Evolutionary conservation across 176 grass and related monocot species (phyloP).

Genomic region (Chrysopogon serrulatus): DNA sequence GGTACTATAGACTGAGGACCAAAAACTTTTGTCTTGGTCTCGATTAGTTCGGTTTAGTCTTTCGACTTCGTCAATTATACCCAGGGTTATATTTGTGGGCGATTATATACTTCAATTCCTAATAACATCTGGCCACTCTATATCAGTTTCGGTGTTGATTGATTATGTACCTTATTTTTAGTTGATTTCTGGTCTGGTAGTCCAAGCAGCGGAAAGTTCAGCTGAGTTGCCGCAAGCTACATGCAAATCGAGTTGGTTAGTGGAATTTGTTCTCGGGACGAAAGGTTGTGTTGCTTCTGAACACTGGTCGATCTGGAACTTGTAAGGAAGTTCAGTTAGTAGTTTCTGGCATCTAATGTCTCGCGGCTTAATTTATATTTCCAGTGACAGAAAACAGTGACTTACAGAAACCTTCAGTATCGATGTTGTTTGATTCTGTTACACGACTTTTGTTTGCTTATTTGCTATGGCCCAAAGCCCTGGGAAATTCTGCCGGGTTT

Average conservation of each 20-base stretch:
- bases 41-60: no score
- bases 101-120: not conserved
- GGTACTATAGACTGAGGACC: no score
- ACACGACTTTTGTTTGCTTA: not conserved
- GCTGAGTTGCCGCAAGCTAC: not conserved
- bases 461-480: not conserved
- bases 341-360: not conserved
- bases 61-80: no score
- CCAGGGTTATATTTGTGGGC: no score
- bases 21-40: no score
- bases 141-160: not conserved
- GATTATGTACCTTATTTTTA: not conserved
- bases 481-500: not conserved
- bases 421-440: not conserved
- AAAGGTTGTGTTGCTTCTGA: not conserved
- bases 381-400: not conserved
- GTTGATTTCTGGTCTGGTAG: not conserved
- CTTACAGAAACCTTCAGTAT: not conserved
- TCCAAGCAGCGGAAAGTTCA: not conserved
- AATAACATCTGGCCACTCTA: not conserved
- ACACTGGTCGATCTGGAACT: not conserved
- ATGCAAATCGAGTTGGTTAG: not conserved
- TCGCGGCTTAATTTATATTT: not conserved
- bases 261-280: not conserved
- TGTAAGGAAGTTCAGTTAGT: not conserved